Evolutionary conservation across 495 filamentous ascomycete genomes (phyloP).

Genomic region (Hypoxylon cercidicola): DNA sequence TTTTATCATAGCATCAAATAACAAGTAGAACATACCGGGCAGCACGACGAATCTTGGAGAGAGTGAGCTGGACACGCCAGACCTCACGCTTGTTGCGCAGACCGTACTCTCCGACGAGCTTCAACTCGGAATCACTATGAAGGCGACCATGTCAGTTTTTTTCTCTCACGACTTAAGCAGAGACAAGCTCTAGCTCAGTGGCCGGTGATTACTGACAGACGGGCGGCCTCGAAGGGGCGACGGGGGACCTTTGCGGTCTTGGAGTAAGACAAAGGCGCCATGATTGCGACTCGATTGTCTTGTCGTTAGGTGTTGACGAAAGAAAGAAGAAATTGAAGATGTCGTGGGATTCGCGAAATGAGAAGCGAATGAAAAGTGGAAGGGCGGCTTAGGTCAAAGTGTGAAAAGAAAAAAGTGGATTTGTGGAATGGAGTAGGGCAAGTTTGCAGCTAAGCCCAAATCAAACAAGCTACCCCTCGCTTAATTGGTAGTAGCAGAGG

Average conservation of each 20-base stretch:
- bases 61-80: slow-evolving; percentile 98
- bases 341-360: slow-evolving; percentile 50
- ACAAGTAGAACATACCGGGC: slow-evolving; percentile 77
- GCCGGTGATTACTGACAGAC: slow-evolving; percentile 95
- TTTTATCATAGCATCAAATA: neutral
- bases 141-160: slow-evolving; percentile 56
- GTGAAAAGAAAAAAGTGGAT: slow-evolving; percentile 49
- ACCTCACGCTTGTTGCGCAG: slow-evolving; percentile 99
- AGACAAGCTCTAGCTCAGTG: slow-evolving; percentile 98
- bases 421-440: slow-evolving; percentile 52
- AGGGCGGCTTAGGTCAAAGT: slow-evolving; percentile 40
- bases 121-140: slow-evolving; percentile 95
- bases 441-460: slow-evolving; percentile 28
- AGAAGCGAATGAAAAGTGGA: slow-evolving; percentile 45
- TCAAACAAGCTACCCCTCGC: slow-evolving; percentile 33
- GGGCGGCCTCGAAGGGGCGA: slow-evolving; percentile 95
- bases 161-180: slow-evolving; percentile 85
- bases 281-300: slow-evolving; percentile 46
- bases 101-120: slow-evolving; percentile 99
- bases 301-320: slow-evolving; percentile 35
- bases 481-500: slow-evolving; percentile 32
- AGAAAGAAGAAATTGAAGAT: slow-evolving; percentile 45
- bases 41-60: slow-evolving; percentile 99
- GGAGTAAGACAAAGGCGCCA: slow-evolving; percentile 77
- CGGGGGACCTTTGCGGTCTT: slow-evolving; percentile 98